phyloP scores from a whole-genome alignment of 2,329 filamentous ascomycete species.

The Neonectria hederae region DNA sequence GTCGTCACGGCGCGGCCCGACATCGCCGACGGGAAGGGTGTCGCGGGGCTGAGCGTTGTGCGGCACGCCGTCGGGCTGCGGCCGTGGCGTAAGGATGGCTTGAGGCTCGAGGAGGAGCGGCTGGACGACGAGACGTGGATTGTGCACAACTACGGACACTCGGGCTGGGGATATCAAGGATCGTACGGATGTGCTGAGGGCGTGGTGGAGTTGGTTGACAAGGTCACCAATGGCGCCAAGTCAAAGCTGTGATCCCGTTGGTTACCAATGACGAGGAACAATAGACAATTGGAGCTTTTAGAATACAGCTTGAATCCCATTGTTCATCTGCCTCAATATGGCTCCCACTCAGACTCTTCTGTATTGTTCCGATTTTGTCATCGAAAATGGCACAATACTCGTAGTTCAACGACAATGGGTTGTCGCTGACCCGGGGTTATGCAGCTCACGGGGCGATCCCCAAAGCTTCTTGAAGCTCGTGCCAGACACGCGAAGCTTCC shows the following conservation, averaged over 20 bases:
- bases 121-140: slow-evolving; percentile 66
- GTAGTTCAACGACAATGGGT: not conserved
- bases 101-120: slow-evolving; percentile 72
- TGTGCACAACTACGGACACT: slow-evolving; percentile 86
- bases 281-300: not conserved
- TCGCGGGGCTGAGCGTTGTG: slow-evolving; percentile 78
- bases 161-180: slow-evolving; percentile 78
- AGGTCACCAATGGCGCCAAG: slow-evolving; percentile 55
- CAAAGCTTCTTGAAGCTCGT: slow-evolving; percentile 31
- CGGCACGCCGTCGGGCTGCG: slow-evolving; percentile 85
- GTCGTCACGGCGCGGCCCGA: slow-evolving; percentile 71
- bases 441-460: slow-evolving; percentile 38
- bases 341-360: not conserved
- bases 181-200: slow-evolving; percentile 76
- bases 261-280: not conserved
- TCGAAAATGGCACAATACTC: not conserved
- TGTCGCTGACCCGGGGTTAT: slow-evolving; percentile 30
- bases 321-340: not conserved
- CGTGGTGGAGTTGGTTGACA: slow-evolving; percentile 72
- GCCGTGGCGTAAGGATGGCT: slow-evolving; percentile 77
- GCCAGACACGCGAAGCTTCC: slow-evolving; percentile 25
- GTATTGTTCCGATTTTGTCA: not conserved
- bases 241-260: slow-evolving; percentile 41
- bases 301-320: not conserved
- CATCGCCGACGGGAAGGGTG: slow-evolving; percentile 71